Percentiles rank a stretch among this genome's conserved stretches.
Conservation (phyloP, 345 rosid genomes). For the Populus simonii region DNA sequence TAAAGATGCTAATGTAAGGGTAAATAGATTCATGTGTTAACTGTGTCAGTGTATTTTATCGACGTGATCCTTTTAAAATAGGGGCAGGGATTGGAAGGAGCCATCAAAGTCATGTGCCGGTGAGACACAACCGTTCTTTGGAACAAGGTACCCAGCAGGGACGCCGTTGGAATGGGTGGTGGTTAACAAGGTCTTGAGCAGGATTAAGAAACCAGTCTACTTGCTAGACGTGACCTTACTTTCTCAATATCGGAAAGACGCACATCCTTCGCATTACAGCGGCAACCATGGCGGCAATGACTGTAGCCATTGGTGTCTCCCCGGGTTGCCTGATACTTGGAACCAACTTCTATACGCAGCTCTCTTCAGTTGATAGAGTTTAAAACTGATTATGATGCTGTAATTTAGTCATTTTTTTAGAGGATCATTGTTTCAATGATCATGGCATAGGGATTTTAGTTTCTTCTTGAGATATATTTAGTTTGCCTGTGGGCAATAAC, state of each 20-base stretch:
- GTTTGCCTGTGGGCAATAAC: constrained; percentile 19
- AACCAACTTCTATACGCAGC: constrained; percentile 63
- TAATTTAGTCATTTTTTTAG: neutral
- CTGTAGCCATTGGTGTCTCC: constrained; percentile 96
- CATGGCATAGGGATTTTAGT: neutral
- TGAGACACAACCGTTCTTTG: constrained; percentile 63
- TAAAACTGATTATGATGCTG: neutral
- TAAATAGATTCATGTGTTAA: too few species aligned
- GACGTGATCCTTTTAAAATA: constrained; percentile 5
- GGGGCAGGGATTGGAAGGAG: constrained; percentile 75
- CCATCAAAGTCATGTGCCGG: constrained; percentile 58
- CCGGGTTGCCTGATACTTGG: constrained; percentile 96
- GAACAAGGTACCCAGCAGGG: constrained; percentile 65
- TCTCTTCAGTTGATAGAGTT: constrained; percentile 33
- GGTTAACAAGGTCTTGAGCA: constrained; percentile 64
- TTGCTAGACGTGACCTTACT: constrained; percentile 66
- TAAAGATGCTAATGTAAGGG: too few species aligned
- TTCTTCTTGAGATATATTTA: neutral
- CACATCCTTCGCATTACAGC: constrained; percentile 63
- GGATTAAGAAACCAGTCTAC: constrained; percentile 68
- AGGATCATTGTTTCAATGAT: constrained; percentile 24
- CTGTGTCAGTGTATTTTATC: too few species aligned
- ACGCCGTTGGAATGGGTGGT: constrained; percentile 64
- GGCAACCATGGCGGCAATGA: constrained; percentile 40
- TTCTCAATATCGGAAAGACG: constrained; percentile 35